A percentile compares a stretch with the other conserved stretches of the same genome.
Conservation (phyloP, 257 asterid genomes). For the Solanum stenotomum region DNA sequence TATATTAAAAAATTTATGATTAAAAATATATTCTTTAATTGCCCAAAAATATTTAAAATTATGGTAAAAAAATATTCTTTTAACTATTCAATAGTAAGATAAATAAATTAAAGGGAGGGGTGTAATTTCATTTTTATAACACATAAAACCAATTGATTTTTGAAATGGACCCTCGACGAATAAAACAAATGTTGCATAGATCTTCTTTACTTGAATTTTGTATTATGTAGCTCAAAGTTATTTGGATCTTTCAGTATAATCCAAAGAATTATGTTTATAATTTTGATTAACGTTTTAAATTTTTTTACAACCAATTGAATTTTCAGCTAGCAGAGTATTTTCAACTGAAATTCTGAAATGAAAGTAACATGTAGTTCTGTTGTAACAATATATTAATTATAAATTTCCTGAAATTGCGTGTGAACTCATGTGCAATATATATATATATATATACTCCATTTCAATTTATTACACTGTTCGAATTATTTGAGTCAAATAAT, state of each 20-base stretch:
- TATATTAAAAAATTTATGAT: too few species aligned
- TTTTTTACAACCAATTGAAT: neutral
- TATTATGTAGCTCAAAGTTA: neutral
- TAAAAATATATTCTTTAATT: too few species aligned
- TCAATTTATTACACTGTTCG: too few species aligned
- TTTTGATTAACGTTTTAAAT: neutral
- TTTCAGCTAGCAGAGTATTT: neutral
- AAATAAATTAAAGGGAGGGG: neutral
- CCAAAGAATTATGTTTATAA: neutral
- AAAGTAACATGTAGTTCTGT: neutral
- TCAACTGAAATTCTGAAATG: neutral
- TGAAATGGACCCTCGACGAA: neutral
- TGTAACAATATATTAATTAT: neutral
- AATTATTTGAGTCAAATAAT: too few species aligned
- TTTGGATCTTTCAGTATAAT: neutral
- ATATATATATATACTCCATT: too few species aligned
- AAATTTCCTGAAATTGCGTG: neutral
- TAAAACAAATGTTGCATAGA: neutral
- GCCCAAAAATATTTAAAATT: too few species aligned
- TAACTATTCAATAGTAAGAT: neutral
- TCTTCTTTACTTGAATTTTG: neutral
- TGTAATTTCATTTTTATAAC: too few species aligned
- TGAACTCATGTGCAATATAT: neutral
- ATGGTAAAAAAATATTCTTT: neutral
- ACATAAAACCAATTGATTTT: neutral